Evolutionary conservation across 257 asterid genomes (phyloP), one percentile per base, ranked within the genome.

Genomic region (Primulina tabacum): DNA sequence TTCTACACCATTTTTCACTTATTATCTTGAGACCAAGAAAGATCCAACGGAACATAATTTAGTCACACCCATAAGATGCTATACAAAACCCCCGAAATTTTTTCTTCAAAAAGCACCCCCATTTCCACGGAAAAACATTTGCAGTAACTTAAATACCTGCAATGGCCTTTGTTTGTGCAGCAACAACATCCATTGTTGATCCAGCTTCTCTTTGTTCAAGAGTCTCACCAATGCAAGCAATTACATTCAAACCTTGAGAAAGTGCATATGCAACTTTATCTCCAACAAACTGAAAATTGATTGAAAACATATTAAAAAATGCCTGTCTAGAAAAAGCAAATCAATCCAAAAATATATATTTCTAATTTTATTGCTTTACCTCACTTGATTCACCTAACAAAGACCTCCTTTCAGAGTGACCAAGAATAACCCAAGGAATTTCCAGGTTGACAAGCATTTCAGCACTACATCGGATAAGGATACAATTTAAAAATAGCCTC

Each of bases 191-290:
- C 82, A 94, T 1, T 16, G 99, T 94, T 12, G 97, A 80, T 82
- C 99, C 99, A 21, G 96, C 80, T 78, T 94, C 99, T 60, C 99
- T 85, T 78, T 94, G 92, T 77, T 91, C 97, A 82, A 94, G 99
- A 67, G 99, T 87, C 91, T 94, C 99, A 32, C 99, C 99, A 79
- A 94, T 87, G 68, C 99, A 94, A 20, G 99, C 99, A 76, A 94
- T 94, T 16, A 94, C 99, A 83, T 94, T 94, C 84, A 94, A 63
- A 74, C 99, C 97, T 89, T 88, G 85, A 43, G 91, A 69, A 74
- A 94, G 93, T 28, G 99, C 97, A 83, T 94, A 91, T 14, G 97
- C 97, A 76, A 91, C 97, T 77, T 94, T 94, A 12, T 89, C 96
- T 77, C 99, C 99, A 58, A 91, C 96, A 72, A 91, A 87, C 97